Evolutionary conservation across 2,329 filamentous ascomycete species (phyloP).

Genomic region (Arachnomyces sp.): DNA sequence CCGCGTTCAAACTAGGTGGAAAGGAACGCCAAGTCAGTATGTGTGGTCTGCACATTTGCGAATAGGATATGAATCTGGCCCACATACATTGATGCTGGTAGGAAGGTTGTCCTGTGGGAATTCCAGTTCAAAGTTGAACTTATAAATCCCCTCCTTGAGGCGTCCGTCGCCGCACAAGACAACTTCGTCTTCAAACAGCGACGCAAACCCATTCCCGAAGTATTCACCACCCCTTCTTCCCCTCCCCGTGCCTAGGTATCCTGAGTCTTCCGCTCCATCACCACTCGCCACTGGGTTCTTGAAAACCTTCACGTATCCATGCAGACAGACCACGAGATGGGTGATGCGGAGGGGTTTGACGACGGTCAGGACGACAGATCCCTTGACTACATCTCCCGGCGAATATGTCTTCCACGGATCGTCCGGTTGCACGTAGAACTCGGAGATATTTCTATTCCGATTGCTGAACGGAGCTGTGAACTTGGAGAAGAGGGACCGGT

Average conservation of each 20-base stretch:
- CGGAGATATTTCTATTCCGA: constrained; percentile 49
- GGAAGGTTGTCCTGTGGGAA: constrained; percentile 55
- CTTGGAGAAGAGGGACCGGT: constrained; percentile 44
- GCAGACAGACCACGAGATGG: constrained; percentile 55
- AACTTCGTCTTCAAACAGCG: constrained; percentile 58
- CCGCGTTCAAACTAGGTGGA: constrained; percentile 80
- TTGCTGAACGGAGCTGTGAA: constrained; percentile 49
- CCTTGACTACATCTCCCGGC: constrained; percentile 55
- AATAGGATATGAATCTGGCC: constrained; percentile 5
- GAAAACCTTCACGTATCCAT: constrained; percentile 59
- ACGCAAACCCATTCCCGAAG: constrained; percentile 57
- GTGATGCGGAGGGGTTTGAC: constrained; percentile 55
- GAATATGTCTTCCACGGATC: constrained; percentile 57
- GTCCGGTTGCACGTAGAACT: constrained; percentile 56
- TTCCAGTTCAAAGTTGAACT: constrained; percentile 57
- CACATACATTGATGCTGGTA: constrained; percentile 88
- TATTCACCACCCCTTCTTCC: constrained; percentile 48
- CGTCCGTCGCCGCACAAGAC: constrained; percentile 58
- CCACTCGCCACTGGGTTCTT: constrained; percentile 53
- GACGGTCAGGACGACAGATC: constrained; percentile 53
- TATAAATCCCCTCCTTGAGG: constrained; percentile 56
- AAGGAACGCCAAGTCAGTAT: constrained; percentile 11
- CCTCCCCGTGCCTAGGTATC: constrained; percentile 47
- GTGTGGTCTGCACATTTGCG: background rate
- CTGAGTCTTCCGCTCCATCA: constrained; percentile 44